Percentiles rank a stretch among this genome's conserved stretches.
Conservation (phyloP, 331 rosid species). For the Quercus tomentella region DNA sequence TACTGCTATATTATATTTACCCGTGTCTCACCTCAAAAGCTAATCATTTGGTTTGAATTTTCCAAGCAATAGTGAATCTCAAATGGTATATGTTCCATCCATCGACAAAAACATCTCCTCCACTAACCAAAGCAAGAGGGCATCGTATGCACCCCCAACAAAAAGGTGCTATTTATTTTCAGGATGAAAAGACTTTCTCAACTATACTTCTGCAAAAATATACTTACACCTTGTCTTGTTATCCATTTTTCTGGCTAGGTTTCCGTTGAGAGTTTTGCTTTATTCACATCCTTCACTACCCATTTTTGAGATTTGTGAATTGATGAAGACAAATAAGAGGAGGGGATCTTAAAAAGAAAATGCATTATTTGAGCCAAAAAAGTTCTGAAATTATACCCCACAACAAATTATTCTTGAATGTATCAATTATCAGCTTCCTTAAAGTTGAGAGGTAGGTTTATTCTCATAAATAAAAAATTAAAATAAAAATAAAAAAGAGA, state of each 20-base stretch:
- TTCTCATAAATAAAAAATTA: not conserved
- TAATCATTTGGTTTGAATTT: constrained; percentile 72
- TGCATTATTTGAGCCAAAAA: constrained; percentile 42
- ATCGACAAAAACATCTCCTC: constrained; percentile 40
- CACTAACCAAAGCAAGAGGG: constrained; percentile 66
- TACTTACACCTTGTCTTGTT: not conserved
- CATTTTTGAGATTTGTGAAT: constrained; percentile 16
- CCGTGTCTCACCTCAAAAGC: constrained; percentile 15
- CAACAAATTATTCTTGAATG: constrained; percentile 40
- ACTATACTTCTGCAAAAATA: constrained; percentile 20
- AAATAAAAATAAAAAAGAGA: not conserved
- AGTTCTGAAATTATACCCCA: constrained; percentile 29
- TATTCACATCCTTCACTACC: not conserved
- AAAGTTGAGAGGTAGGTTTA: constrained; percentile 28
- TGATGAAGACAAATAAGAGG: constrained; percentile 16
- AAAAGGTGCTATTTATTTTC: constrained; percentile 54
- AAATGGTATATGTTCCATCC: constrained; percentile 72
- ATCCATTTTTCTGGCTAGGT: not conserved
- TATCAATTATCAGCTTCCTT: constrained; percentile 29
- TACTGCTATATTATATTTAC: not conserved
- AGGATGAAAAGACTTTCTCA: constrained; percentile 42
- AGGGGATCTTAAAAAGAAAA: constrained; percentile 27
- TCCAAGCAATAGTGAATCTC: constrained; percentile 50
- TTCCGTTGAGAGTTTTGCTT: not conserved
- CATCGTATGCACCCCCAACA: constrained; percentile 42